phyloP scores from a whole-genome alignment of 192 early-diverging fungal species.

The Backusella circina region DNA sequence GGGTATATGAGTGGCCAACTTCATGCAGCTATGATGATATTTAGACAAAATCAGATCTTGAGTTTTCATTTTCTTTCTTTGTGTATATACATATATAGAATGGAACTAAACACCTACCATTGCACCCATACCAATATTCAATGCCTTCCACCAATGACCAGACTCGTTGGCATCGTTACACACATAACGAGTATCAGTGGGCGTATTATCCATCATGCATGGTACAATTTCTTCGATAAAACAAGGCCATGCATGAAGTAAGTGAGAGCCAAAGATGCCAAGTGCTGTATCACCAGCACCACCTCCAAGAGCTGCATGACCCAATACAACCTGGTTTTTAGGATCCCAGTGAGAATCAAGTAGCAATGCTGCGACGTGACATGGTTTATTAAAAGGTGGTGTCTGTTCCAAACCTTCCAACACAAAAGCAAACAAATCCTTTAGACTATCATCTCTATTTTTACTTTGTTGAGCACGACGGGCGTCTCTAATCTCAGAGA shows the following conservation, averaged over 20 bases:
- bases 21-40: conserved; percentile 49
- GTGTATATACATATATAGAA: too few relatives aligned
- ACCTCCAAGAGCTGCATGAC: conserved; percentile 66
- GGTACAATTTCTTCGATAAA: conserved; percentile 55
- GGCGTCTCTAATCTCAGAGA: conserved; percentile 54
- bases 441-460: conserved; percentile 22
- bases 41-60: too few relatives aligned
- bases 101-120: conserved; percentile 28
- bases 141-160: conserved; percentile 56
- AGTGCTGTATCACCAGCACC: conserved; percentile 45
- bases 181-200: conserved; percentile 46
- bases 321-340: conserved; percentile 42
- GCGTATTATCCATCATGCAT: conserved; percentile 53
- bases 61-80: too few relatives aligned
- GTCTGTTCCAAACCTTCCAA: conserved; percentile 46
- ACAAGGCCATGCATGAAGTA: conserved; percentile 58
- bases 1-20: conserved; percentile 60
- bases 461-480: conserved; percentile 55
- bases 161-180: conserved; percentile 61
- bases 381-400: conserved; percentile 34
- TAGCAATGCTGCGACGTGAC: conserved; percentile 52
- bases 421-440: conserved; percentile 48
- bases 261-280: conserved; percentile 70
- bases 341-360: conserved; percentile 59
- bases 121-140: conserved; percentile 69